Base-by-base conservation (phyloP, 164 flowering plant species). In the Platanus orientalis region DNA sequence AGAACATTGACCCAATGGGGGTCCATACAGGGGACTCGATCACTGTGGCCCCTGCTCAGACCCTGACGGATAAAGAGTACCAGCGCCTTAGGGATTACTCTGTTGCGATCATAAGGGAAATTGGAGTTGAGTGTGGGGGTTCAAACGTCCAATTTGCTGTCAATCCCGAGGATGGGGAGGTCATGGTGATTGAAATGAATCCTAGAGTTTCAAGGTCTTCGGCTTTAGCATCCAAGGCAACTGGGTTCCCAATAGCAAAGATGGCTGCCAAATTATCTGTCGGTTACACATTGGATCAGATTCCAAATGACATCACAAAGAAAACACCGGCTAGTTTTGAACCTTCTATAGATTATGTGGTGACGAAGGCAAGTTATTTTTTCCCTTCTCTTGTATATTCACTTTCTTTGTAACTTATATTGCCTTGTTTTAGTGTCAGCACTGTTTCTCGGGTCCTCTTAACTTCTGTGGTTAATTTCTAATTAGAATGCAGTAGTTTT, bases 251-350 rank as follows among this genome's bases (percentile, higher is more conserved):
- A 1, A 94, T 94, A 45, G 99, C 99, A 0, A 89, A 89, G 72
- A 94, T 94, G 92, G 99, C 99, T 65, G 97, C 99, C 16, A 88
- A 87, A 77, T 74, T 94, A 57, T 91, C 98, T 0, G 86, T 94
- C 57, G 97, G 98, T 2, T 89, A 89, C 68, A 73, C 97, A 0
- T 67, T 94, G 78, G 96, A 91, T 76, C 96, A 89, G 78, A 94
- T 94, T 65, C 96, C 96, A 0, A 88, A 94, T 74, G 97, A 90
- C 66, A 90, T 91, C 52, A 94, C 98, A 0, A 90, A 77, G 83
- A 94, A 89, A 70, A 94, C 99, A 0, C 97, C 97, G 4, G 99
- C 99, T 58, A 90, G 99, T 75, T 94, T 94, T 74, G 99, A 94
- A 81, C 99, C 99, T 69, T 91, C 97, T 29, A 94, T 94, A 4